Conservation (phyloP, 2,329 filamentous ascomycete species). For the Alternaria tenuissima region DNA sequence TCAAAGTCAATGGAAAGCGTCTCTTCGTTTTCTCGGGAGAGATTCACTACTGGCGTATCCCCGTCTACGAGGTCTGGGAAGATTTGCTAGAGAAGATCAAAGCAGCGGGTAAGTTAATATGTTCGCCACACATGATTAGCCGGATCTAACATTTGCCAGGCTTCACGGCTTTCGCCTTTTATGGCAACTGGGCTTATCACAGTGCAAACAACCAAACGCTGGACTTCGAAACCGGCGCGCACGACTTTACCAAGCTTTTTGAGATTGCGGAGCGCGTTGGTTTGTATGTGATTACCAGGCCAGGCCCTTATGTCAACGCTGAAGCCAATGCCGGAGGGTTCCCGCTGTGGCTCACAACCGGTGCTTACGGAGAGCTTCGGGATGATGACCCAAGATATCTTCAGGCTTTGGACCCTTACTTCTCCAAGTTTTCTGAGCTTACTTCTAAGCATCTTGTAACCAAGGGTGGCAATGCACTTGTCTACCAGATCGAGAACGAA, state of each 20-base stretch:
- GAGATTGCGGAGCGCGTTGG: conserved; percentile 63
- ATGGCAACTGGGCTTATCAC: conserved; percentile 61
- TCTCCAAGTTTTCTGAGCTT: conserved; percentile 60
- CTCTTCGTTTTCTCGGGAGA: conserved; percentile 64
- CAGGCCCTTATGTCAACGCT: conserved; percentile 70
- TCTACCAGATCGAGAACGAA: conserved; percentile 68
- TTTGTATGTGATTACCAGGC: conserved; percentile 64
- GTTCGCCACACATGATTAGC: background rate
- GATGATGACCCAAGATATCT: conserved; percentile 63
- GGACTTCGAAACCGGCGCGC: conserved; percentile 63
- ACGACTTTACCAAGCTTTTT: conserved; percentile 62
- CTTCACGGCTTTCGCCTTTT: conserved; percentile 59
- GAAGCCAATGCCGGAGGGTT: conserved; percentile 70
- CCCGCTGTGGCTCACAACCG: conserved; percentile 69
- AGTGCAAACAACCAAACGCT: conserved; percentile 55
- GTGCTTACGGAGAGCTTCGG: conserved; percentile 63
- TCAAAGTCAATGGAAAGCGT: conserved; percentile 60
- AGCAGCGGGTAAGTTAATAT: conserved; percentile 42
- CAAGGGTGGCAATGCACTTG: conserved; percentile 64
- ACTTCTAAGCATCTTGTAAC: conserved; percentile 64
- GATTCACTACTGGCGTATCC: conserved; percentile 59
- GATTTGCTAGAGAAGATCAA: conserved; percentile 63
- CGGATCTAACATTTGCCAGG: conserved; percentile 34
- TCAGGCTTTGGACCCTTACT: conserved; percentile 64
- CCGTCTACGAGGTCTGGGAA: conserved; percentile 60